Conservation (phyloP, 768 basidiomycete genomes). For the Dacryopinax primogenitus region DNA sequence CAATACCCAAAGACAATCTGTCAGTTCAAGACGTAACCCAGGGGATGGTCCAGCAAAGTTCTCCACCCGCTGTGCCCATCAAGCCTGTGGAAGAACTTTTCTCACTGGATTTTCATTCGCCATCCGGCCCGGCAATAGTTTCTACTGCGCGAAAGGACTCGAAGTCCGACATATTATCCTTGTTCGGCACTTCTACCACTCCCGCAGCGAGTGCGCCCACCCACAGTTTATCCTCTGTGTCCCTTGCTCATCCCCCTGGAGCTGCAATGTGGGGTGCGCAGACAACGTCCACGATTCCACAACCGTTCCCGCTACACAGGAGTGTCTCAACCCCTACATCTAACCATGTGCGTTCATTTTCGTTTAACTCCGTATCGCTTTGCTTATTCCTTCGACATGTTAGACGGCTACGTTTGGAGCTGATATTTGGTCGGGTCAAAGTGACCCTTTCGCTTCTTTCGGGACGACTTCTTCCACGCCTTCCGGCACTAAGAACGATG, state of each 20-base stretch:
- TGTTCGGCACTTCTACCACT: conserved; percentile 45
- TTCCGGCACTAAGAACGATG: conserved; percentile 48
- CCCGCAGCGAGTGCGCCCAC: conserved; percentile 22
- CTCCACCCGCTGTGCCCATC: conserved; percentile 22
- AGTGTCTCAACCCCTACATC: conserved; percentile 25
- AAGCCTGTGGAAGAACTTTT: conserved; percentile 49
- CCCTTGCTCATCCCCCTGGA: conserved; percentile 27
- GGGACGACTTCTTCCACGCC: conserved; percentile 27
- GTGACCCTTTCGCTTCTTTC: not conserved
- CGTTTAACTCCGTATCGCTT: conserved; percentile 28
- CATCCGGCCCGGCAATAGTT: conserved; percentile 27
- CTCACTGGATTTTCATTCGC: conserved; percentile 71
- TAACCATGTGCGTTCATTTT: conserved; percentile 11
- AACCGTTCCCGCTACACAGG: conserved; percentile 43
- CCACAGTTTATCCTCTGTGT: conserved; percentile 25
- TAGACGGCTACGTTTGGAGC: conserved; percentile 12
- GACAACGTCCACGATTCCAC: not conserved
- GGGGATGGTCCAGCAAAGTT: conserved; percentile 22
- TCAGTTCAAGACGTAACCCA: conserved; percentile 13
- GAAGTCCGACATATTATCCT: conserved; percentile 74
- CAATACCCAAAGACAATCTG: not conserved
- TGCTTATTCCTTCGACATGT: conserved; percentile 20
- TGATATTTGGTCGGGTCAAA: not conserved
- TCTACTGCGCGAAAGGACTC: conserved; percentile 49
- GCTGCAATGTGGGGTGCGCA: conserved; percentile 52